Evolutionary conservation across 176 grass and related monocot species (phyloP).

Genomic region (Rhynchospora breviuscula): DNA sequence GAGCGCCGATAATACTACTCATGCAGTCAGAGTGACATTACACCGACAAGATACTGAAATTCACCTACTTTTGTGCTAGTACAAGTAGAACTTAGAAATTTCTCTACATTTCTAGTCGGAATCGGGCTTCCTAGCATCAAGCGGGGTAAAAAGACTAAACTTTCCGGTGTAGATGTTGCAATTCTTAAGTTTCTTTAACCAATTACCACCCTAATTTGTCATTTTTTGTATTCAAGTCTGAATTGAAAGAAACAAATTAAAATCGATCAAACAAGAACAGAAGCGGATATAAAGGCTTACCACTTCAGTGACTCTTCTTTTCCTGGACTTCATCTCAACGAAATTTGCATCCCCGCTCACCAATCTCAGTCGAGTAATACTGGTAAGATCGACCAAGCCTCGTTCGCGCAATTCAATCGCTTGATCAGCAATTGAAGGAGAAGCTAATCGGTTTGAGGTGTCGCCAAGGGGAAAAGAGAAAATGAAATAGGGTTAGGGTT

Average conservation of each 20-base stretch:
- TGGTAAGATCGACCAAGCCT: background rate
- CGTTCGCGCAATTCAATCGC: background rate
- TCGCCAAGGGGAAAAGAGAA: background rate
- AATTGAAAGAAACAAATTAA: conserved; percentile 1
- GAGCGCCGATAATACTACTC: background rate
- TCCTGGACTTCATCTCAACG: conserved; percentile 10
- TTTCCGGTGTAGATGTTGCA: background rate
- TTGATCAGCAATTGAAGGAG: background rate
- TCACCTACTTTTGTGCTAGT: background rate
- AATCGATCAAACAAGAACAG: conserved; percentile 3
- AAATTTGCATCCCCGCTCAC: background rate
- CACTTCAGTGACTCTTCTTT: conserved; percentile 10
- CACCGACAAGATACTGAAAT: background rate
- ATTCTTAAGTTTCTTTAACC: background rate
- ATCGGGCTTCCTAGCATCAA: background rate
- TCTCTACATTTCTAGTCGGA: background rate
- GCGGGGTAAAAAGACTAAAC: background rate
- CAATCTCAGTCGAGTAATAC: conserved; percentile 11
- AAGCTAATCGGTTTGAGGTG: background rate
- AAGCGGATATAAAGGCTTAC: background rate
- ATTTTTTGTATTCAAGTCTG: background rate
- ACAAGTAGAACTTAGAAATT: background rate
- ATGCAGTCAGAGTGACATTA: background rate
- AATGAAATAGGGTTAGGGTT: conserved; percentile 16
- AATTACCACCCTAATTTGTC: background rate